Percentiles rank a stretch among this genome's conserved stretches.
These are phyloP conservation scores for Hanseniaspora lindneri DNA, from an alignment of 805 yeast genomes.

Conservation along the genomic window DNA sequence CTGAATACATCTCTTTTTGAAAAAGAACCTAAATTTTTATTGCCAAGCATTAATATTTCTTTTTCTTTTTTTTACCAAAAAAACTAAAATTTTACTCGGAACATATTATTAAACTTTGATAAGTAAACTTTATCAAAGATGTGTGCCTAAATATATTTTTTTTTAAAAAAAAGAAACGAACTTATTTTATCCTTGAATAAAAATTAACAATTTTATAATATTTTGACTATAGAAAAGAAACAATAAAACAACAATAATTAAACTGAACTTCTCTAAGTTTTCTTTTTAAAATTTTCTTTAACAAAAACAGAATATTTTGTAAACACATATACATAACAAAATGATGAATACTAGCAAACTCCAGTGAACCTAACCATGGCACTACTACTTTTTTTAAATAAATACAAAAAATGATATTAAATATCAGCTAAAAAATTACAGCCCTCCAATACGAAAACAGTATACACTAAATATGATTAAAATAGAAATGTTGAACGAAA, in stretches of 20 bases:
- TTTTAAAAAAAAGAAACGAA: neutral
- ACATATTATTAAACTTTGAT: slow-evolving; percentile 5
- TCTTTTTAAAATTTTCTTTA: neutral
- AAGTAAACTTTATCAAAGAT: slow-evolving; percentile 12
- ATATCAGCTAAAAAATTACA: neutral
- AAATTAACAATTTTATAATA: neutral
- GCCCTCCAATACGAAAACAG: too few relatives aligned
- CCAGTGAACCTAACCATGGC: slow-evolving; percentile 12
- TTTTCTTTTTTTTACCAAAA: neutral
- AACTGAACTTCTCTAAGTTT: neutral
- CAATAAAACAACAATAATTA: neutral
- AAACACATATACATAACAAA: neutral
- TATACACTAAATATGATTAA: neutral
- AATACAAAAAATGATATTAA: neutral
- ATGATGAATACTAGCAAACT: slow-evolving; percentile 8
- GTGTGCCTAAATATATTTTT: slow-evolving; percentile 14
- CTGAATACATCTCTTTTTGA: too few relatives aligned
- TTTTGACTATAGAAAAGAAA: neutral
- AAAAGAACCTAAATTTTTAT: neutral
- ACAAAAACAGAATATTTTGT: neutral
- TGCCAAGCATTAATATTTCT: neutral
- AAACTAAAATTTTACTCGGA: neutral
- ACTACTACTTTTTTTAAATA: neutral
- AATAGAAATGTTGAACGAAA: slow-evolving; percentile 4
- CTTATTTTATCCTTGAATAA: neutral